phyloP scores from a whole-genome alignment of 164 flowering plant genomes.

The Vitis rupestris region DNA sequence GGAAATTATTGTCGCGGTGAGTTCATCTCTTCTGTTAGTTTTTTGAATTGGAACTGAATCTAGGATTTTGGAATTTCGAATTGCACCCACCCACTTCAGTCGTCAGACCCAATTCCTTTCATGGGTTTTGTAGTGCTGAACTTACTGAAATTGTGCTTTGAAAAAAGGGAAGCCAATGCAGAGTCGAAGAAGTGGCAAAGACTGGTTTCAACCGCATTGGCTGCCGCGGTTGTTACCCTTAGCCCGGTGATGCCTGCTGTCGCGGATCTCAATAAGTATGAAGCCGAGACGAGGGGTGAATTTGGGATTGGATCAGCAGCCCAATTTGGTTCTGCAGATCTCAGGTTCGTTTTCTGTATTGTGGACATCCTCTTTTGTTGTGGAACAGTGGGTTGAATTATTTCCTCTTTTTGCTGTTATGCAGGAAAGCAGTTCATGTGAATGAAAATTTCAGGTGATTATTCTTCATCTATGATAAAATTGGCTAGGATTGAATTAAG shows the following conservation, averaged over 20 bases:
- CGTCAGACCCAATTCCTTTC: no score
- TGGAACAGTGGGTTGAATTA: neutral
- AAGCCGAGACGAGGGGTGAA: constrained; percentile 85
- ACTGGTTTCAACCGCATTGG: constrained; percentile 66
- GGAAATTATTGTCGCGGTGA: constrained; percentile 1
- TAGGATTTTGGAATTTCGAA: no score
- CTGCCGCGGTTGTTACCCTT: constrained; percentile 55
- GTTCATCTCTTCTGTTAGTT: neutral
- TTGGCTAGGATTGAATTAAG: no score
- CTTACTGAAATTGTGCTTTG: no score
- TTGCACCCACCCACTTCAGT: no score
- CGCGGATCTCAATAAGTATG: constrained; percentile 91
- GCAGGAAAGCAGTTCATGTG: constrained; percentile 85
- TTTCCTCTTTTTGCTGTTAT: constrained; percentile 8
- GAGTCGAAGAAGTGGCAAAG: constrained; percentile 53
- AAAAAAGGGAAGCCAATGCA: neutral
- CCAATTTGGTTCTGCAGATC: constrained; percentile 91
- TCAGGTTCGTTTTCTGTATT: constrained; percentile 38
- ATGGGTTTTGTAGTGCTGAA: no score
- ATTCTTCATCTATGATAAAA: neutral
- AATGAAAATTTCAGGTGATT: constrained; percentile 93
- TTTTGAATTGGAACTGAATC: no score
- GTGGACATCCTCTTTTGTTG: neutral
- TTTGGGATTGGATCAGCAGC: constrained; percentile 98
- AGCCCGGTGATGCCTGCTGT: constrained; percentile 51